These are phyloP conservation scores for Copromyces sp. DNA, from an alignment of 495 filamentous ascomycete species.

Conservation along the genomic window DNA sequence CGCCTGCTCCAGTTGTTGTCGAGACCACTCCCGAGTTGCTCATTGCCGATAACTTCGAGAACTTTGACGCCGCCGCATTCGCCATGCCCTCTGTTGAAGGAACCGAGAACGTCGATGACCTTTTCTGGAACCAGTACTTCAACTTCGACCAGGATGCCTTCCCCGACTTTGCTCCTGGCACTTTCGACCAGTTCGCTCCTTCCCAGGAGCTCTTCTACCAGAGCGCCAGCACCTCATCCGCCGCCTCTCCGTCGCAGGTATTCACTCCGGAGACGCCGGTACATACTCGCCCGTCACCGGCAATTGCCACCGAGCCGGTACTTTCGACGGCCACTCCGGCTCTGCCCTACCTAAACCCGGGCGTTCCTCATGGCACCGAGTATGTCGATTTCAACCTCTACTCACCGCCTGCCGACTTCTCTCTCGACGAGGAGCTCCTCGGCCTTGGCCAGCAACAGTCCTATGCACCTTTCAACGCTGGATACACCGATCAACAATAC, in stretches of 20 bases:
- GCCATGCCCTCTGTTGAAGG: slow-evolving; percentile 9
- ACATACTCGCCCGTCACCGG: slow-evolving; percentile 8
- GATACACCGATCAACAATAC: not conserved
- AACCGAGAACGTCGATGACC: slow-evolving; percentile 11
- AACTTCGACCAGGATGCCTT: slow-evolving; percentile 26
- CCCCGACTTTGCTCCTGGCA: slow-evolving; percentile 11
- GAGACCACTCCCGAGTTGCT: slow-evolving; percentile 5
- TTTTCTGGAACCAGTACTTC: slow-evolving; percentile 32
- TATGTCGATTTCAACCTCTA: slow-evolving; percentile 44
- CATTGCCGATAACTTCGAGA: slow-evolving; percentile 5
- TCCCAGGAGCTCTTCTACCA: slow-evolving; percentile 28
- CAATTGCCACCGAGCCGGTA: slow-evolving; percentile 5
- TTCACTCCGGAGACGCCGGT: slow-evolving; percentile 23
- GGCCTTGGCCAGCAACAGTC: slow-evolving; percentile 8
- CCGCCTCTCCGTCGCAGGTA: slow-evolving; percentile 27
- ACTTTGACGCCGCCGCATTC: slow-evolving; percentile 9
- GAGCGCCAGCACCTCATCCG: slow-evolving; percentile 20
- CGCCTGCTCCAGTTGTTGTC: slow-evolving; percentile 12
- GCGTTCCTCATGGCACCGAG: slow-evolving; percentile 28
- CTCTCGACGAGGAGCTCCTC: slow-evolving; percentile 31
- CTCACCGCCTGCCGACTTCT: slow-evolving; percentile 33
- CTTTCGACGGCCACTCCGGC: slow-evolving; percentile 13
- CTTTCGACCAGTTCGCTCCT: slow-evolving; percentile 32
- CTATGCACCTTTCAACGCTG: not conserved
- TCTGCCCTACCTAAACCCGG: slow-evolving; percentile 35